A percentile compares a stretch with the other conserved stretches of the same genome.
phyloP scores from a whole-genome alignment of 2,329 filamentous ascomycete genomes.

The Xylaria sp. region DNA sequence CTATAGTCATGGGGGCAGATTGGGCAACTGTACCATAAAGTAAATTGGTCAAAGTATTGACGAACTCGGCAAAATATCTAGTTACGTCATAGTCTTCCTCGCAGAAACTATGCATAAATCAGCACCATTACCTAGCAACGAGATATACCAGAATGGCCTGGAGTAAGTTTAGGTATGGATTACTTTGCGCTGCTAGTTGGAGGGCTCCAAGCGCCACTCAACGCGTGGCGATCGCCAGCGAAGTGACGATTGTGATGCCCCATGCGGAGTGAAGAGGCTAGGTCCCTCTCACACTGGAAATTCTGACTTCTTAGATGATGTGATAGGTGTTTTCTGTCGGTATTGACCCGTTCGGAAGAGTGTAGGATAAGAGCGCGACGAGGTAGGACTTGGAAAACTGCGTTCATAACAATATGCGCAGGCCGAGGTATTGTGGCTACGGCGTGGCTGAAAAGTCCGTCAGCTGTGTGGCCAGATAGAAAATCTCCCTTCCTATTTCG shows the following conservation, averaged over 20 bases:
- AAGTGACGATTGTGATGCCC: slow-evolving; percentile 53
- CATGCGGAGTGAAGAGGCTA: slow-evolving; percentile 37
- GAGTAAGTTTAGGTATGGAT: slow-evolving; percentile 22
- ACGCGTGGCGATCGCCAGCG: slow-evolving; percentile 49
- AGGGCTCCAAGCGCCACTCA: slow-evolving; percentile 53
- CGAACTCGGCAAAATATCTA: slow-evolving; percentile 62
- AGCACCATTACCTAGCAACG: not conserved
- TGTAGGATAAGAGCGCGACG: not conserved
- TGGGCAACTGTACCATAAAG: slow-evolving; percentile 55
- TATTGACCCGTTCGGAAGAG: not conserved
- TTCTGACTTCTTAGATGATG: not conserved
- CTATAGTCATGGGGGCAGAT: not conserved
- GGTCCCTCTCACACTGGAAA: not conserved
- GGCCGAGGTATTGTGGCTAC: not conserved
- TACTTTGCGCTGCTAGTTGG: slow-evolving; percentile 55
- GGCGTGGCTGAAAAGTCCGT: not conserved
- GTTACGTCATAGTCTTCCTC: slow-evolving; percentile 65
- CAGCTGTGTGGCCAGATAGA: not conserved
- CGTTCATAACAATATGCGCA: not conserved
- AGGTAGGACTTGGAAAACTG: not conserved
- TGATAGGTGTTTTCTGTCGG: not conserved
- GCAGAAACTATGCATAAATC: slow-evolving; percentile 47
- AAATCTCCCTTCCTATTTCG: not conserved
- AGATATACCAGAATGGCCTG: not conserved
- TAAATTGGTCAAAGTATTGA: slow-evolving; percentile 63